Conservation (phyloP, 345 rosid genomes). For the rapeseed (Brassica napus) region Da-Ae NC_063446.1:25284501-25285000, state of each 20-base stretch:
- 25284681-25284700: slow-evolving; percentile 93
- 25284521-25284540: slow-evolving; percentile 75
- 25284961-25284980: neutral
- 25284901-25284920: neutral
- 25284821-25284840: slow-evolving; percentile 73
- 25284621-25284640: slow-evolving; percentile 34
- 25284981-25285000: neutral
- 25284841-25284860: slow-evolving; percentile 85
- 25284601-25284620: neutral
- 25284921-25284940: neutral
- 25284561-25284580: slow-evolving; percentile 88
- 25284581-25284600: slow-evolving; percentile 46
- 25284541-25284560: slow-evolving; percentile 91
- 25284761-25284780: slow-evolving; percentile 3
- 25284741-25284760: neutral
- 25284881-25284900: neutral
- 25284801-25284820: slow-evolving; percentile 85
- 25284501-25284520: slow-evolving; percentile 75
- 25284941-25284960: neutral
- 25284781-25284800: slow-evolving; percentile 23
- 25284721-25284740: neutral
- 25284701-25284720: slow-evolving; percentile 54
- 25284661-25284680: slow-evolving; percentile 96
- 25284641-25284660: slow-evolving; percentile 88
- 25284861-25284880: slow-evolving; percentile 55